Percentiles rank a stretch among this genome's conserved stretches.
Evolutionary conservation across 78 protist species (phyloP).

Genomic region (Dictyostelium intermedium): DNA sequence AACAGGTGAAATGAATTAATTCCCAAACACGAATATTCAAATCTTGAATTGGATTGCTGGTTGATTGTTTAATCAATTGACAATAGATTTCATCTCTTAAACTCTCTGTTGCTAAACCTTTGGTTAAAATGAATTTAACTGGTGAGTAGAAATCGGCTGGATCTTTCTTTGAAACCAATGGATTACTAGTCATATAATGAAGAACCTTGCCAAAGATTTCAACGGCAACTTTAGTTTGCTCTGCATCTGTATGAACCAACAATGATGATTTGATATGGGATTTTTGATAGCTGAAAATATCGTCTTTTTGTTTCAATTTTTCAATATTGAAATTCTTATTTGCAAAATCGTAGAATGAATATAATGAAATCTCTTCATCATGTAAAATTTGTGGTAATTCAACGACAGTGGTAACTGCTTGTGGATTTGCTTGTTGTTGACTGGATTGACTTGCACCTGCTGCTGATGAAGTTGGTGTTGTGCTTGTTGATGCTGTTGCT

Average conservation of each 20-base stretch:
- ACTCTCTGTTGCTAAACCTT: slow-evolving; percentile 50
- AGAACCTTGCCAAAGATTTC: slow-evolving; percentile 37
- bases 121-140: slow-evolving; percentile 66
- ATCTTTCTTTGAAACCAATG: slow-evolving; percentile 27
- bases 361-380: slow-evolving; percentile 67
- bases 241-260: slow-evolving; percentile 16
- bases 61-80: slow-evolving; percentile 76
- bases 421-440: background rate
- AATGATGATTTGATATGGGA: slow-evolving; percentile 45
- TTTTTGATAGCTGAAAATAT: slow-evolving; percentile 54
- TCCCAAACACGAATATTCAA: slow-evolving; percentile 69
- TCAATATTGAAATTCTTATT: slow-evolving; percentile 42
- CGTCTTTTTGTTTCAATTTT: slow-evolving; percentile 63
- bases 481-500: background rate
- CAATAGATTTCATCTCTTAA: slow-evolving; percentile 80
- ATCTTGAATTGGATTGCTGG: slow-evolving; percentile 55
- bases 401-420: background rate
- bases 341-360: slow-evolving; percentile 74
- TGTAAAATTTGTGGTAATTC: slow-evolving; percentile 35
- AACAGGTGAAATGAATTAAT: slow-evolving; percentile 46
- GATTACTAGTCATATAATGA: slow-evolving; percentile 12
- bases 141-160: slow-evolving; percentile 41
- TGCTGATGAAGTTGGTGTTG: background rate
- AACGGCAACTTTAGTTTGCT: slow-evolving; percentile 28
- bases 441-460: background rate